Evolutionary conservation across 164 flowering plant genomes (phyloP), one percentile per base, ranked within the genome.

Genomic region (Cinnamomum micranthum): DNA sequence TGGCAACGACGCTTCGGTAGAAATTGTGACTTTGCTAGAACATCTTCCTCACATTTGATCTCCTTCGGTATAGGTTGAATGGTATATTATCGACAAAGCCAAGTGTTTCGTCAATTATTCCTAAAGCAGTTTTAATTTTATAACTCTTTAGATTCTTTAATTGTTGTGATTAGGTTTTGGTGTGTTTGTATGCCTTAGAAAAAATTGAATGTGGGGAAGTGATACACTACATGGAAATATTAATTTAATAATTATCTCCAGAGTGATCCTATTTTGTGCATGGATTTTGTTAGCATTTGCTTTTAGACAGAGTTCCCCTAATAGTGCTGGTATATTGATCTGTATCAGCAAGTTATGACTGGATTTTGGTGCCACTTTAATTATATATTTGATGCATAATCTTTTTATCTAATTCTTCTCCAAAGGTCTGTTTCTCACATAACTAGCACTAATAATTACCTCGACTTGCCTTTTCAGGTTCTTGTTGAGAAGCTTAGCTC

Each of bases 401-500:
- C n/a, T 69, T 31, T 71, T 50, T 33, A 19, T 24, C 15, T 50
- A 31, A 59, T 2, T 22, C 17, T 22, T 31, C 19, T 66, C n/a
- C 60, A 14, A 41, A 47, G 41, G 24, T 27, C 35, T 59, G 59
- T 66, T 68, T 31, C 19, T 28, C 47, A 17, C 60, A 27, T 72
- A 25, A 20, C 28, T 12, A 3, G 13, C 47, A 35, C 20, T 31
- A 24, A 28, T 67, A 35, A 28, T 28, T 31, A 9, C 19, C 27
- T 17, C 7, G 22, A 15, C 55, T 35, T 51, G 27, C 75, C 41
- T 77, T 72, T 82, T 71, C 81, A 95, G 99, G 87, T 95, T 77
- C 77, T 35, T 76, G 87, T 95, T 52, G 88, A 90, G 62, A 80
- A 77, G 64, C 88, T 95, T 64, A 79, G 80, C 77, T 77, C 91